Evolutionary conservation across 1,284 basidiomycete species (phyloP).

Genomic region (Ceratobasidium sp.): DNA sequence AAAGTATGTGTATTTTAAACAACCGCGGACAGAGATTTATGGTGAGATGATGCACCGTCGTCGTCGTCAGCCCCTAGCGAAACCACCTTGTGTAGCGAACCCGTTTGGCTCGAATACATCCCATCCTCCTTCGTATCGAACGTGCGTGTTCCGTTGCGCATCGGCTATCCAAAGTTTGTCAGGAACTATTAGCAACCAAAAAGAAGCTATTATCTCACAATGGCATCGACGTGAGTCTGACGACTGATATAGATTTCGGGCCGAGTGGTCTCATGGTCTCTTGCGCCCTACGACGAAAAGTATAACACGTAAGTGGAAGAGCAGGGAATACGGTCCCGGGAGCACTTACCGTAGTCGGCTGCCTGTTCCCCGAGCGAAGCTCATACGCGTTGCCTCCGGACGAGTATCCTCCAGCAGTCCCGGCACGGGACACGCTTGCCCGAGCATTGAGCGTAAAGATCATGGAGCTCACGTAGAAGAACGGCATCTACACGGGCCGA

Average conservation of each 20-base stretch:
- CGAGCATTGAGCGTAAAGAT: constrained; percentile 35
- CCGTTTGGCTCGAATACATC: constrained; percentile 6
- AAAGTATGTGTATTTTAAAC: neutral
- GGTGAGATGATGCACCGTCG: constrained; percentile 28
- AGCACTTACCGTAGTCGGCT: constrained; percentile 19
- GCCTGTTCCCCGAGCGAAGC: constrained; percentile 14
- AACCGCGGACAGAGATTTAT: constrained; percentile 13
- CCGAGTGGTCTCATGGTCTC: constrained; percentile 18
- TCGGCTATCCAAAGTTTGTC: neutral
- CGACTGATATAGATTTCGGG: constrained; percentile 35
- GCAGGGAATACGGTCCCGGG: neutral
- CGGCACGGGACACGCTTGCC: constrained; percentile 12
- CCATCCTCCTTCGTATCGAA: constrained; percentile 22
- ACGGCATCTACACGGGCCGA: constrained; percentile 22
- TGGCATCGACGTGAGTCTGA: constrained; percentile 33
- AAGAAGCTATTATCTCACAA: constrained; percentile 10
- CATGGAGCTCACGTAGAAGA: constrained; percentile 35
- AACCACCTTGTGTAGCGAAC: constrained; percentile 29
- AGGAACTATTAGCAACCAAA: neutral
- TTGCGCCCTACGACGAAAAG: neutral
- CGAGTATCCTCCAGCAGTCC: constrained; percentile 7
- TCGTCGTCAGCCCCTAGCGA: constrained; percentile 18
- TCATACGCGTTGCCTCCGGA: constrained; percentile 35
- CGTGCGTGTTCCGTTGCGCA: constrained; percentile 6
- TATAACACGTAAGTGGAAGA: no score